Base-by-base conservation (phyloP, 495 filamentous ascomycete genomes). In the Stereocaulon alpinum region DNA sequence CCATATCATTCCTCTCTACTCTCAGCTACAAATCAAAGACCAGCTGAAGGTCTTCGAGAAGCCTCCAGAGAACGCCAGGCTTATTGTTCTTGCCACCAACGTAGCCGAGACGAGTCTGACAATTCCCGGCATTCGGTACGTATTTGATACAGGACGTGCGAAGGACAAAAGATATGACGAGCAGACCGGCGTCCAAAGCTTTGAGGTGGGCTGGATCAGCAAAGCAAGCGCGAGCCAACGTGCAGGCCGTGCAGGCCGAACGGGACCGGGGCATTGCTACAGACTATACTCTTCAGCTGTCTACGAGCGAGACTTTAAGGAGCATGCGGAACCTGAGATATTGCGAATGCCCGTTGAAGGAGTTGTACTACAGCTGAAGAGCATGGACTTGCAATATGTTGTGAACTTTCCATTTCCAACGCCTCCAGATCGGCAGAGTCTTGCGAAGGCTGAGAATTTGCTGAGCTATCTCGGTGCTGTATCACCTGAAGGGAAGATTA, bases 341-440 rank as follows among this genome's bases (percentile, higher is more conserved):
- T 71, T 94, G 40, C 82, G 91, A 10, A 95, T 91, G 72, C 94
- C 94, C 17, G 88, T 96, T 44, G 94, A 99, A 70, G 80, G 83
- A 57, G 86, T 96, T 17, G 91, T 97, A 6, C 78, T 99, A 10
- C 91, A 96, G 67, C 86, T 99, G 66, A 97, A 96, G 74, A 84
- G 86, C 62, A 96, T 97, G 89, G 89, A 88, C 58, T 77, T 96
- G 24, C 87, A 91, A 62, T 86, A 91, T 56, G 86, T 97, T 3
- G 82, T 86, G 67, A 95, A 91, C 66, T 99, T 99, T 70, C 94
- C 93, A n/a, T 99, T 97, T 69, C 94, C 94, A 9, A 96, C 94
- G 4, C 84, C 89, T 7, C 94, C 93, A 20, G 87, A 90, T 61
- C 83, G 85, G 15, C 76, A 85, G 60, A 88, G 84, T 61, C 77